Conservation (phyloP, 2,329 filamentous ascomycete species). For the Talaromyces sp. region DNA sequence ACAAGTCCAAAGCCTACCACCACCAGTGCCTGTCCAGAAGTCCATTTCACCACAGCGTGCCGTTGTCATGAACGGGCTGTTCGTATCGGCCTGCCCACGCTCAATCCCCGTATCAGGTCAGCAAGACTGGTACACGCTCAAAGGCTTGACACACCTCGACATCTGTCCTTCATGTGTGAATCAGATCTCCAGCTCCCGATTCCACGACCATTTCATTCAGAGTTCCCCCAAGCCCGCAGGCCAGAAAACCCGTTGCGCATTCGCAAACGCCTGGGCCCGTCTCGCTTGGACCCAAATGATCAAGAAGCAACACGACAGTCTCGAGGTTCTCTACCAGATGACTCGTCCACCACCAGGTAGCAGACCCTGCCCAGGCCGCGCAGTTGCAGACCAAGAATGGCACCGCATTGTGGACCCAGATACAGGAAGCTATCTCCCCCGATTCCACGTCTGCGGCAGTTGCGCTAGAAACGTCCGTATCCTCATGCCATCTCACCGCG, state of each 20-base stretch:
- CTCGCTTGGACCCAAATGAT: slow-evolving; percentile 81
- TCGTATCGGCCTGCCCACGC: slow-evolving; percentile 70
- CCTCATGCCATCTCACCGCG: slow-evolving; percentile 71
- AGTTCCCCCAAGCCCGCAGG: slow-evolving; percentile 61
- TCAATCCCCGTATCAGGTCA: slow-evolving; percentile 63
- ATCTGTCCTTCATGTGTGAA: slow-evolving; percentile 82
- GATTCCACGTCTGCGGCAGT: slow-evolving; percentile 74
- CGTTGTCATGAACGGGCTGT: slow-evolving; percentile 23
- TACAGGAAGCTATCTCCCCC: slow-evolving; percentile 63
- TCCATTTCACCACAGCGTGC: slow-evolving; percentile 16
- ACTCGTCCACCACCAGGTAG: slow-evolving; percentile 63
- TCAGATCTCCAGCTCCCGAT: slow-evolving; percentile 70
- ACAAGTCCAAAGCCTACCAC: slow-evolving; percentile 2
- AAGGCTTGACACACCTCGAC: slow-evolving; percentile 69
- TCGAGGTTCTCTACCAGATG: slow-evolving; percentile 71
- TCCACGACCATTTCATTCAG: slow-evolving; percentile 66
- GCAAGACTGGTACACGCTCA: slow-evolving; percentile 80
- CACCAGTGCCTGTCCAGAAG: slow-evolving; percentile 2
- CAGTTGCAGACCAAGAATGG: slow-evolving; percentile 65
- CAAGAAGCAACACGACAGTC: slow-evolving; percentile 67
- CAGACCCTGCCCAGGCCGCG: slow-evolving; percentile 61
- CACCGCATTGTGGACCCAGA: slow-evolving; percentile 72
- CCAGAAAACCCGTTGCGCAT: slow-evolving; percentile 70
- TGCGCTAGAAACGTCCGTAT: slow-evolving; percentile 74
- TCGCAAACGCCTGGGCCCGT: slow-evolving; percentile 80